These are phyloP conservation scores for Aspergillus caelatus DNA, from an alignment of 2,329 filamentous ascomycete genomes.

Conservation along the genomic window DNA sequence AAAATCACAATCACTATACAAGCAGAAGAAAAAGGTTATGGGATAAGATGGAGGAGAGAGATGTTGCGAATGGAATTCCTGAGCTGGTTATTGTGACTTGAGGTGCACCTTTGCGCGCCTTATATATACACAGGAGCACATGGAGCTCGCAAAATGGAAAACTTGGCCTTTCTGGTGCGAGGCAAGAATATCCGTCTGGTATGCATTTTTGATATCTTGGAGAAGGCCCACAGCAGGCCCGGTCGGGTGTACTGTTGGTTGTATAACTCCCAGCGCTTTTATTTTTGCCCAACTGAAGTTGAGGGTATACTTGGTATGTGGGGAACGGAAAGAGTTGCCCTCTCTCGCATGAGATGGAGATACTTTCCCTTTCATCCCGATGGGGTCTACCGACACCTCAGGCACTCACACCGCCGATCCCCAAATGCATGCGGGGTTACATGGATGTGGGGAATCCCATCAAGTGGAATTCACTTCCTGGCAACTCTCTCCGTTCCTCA, in stretches of 20 bases:
- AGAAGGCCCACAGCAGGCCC: background rate
- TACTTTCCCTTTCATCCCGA: slow-evolving; percentile 5
- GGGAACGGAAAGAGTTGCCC: slow-evolving; percentile 9
- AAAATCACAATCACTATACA: background rate
- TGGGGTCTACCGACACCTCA: background rate
- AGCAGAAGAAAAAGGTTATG: background rate
- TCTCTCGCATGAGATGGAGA: background rate
- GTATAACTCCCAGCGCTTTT: background rate
- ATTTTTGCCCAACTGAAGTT: background rate
- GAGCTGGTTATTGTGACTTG: background rate
- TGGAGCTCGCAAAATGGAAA: background rate
- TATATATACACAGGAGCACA: background rate
- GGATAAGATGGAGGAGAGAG: background rate
- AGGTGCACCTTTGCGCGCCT: background rate
- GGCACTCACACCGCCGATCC: background rate
- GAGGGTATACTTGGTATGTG: background rate
- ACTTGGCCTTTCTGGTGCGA: background rate
- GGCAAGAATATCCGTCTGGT: slow-evolving; percentile 2
- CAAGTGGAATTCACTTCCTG: background rate
- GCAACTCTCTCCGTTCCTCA: slow-evolving; percentile 25
- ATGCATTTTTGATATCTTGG: background rate
- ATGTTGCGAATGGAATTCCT: background rate
- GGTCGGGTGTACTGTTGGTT: too few relatives aligned
- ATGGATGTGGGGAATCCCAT: background rate
- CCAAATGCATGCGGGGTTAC: background rate